Conservation (phyloP, 441 rosid genomes). For the Erysimum cheiri region DNA sequence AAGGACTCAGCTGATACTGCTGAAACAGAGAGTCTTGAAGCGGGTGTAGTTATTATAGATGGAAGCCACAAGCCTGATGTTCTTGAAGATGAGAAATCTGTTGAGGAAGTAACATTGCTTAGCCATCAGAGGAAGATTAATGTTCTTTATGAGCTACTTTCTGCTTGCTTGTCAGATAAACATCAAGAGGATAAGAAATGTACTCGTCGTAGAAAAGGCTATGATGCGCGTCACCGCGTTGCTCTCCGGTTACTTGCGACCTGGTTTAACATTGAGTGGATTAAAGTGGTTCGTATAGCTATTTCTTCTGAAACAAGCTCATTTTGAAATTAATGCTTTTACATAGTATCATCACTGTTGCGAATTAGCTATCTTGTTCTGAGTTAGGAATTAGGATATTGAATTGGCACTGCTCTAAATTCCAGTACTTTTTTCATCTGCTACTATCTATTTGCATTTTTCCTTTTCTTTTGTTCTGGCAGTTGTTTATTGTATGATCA, state of each 20-base stretch:
- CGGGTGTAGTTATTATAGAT: slow-evolving; percentile 40
- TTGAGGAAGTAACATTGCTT: slow-evolving; percentile 66
- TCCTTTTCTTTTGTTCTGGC: not conserved
- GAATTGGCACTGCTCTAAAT: not conserved
- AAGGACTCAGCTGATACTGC: not conserved
- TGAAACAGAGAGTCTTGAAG: slow-evolving; percentile 37
- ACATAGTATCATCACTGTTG: not conserved
- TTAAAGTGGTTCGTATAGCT: slow-evolving; percentile 70
- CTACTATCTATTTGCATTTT: not conserved
- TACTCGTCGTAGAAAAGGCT: slow-evolving; percentile 66
- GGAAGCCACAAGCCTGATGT: slow-evolving; percentile 37
- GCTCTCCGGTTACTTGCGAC: slow-evolving; percentile 80
- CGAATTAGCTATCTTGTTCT: slow-evolving; percentile 1
- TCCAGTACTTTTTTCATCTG: not conserved
- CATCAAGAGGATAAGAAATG: slow-evolving; percentile 52
- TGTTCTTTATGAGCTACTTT: slow-evolving; percentile 85
- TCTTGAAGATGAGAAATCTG: slow-evolving; percentile 52
- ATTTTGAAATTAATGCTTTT: not conserved
- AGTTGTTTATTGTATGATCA: not conserved
- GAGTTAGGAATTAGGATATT: slow-evolving; percentile 15
- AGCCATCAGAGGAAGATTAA: slow-evolving; percentile 69
- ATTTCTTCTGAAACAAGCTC: slow-evolving; percentile 5
- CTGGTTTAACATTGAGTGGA: slow-evolving; percentile 84
- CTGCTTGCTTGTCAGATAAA: slow-evolving; percentile 80
- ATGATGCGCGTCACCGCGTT: slow-evolving; percentile 94